phyloP scores from a whole-genome alignment of 164 flowering plant species.

The Piper betle region DNA sequence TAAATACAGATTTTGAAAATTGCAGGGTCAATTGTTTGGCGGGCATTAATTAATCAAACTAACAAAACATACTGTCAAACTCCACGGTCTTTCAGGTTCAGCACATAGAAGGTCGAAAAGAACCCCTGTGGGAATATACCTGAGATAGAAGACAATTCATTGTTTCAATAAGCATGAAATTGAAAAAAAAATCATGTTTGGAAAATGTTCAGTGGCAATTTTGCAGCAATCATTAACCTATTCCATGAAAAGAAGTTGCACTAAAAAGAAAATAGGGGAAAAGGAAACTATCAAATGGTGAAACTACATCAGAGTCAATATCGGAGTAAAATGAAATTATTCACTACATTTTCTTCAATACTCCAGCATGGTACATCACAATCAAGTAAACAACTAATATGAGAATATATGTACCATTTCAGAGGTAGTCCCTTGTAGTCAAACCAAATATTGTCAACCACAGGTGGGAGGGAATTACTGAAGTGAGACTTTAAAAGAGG shows the following conservation, averaged over 20 bases:
- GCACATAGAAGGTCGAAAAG: slow-evolving; percentile 90
- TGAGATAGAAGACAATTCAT: slow-evolving; percentile 18
- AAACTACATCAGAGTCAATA: background rate
- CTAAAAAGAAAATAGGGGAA: too few relatives aligned
- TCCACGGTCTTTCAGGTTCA: slow-evolving; percentile 98
- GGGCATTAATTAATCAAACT: background rate
- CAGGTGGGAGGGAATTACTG: slow-evolving; percentile 80
- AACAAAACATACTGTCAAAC: slow-evolving; percentile 48
- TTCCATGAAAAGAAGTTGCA: too few relatives aligned
- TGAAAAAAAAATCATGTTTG: background rate
- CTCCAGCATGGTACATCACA: too few relatives aligned
- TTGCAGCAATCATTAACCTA: background rate
- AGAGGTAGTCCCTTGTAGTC: slow-evolving; percentile 91
- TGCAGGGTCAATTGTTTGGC: background rate
- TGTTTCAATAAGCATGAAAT: background rate
- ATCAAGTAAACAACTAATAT: slow-evolving; percentile 1
- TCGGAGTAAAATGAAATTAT: background rate
- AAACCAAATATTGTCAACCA: slow-evolving; percentile 83
- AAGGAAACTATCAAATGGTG: too few relatives aligned
- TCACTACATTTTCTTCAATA: background rate
- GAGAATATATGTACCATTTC: slow-evolving; percentile 49
- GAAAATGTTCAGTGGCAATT: background rate
- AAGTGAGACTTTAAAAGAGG: slow-evolving; percentile 70
- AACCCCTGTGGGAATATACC: slow-evolving; percentile 90
- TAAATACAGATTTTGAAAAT: background rate